Evolutionary conservation across 2,329 filamentous ascomycete species (phyloP), one percentile per base, ranked within the genome.

Genomic region (Boeremia lycopersici): DNA sequence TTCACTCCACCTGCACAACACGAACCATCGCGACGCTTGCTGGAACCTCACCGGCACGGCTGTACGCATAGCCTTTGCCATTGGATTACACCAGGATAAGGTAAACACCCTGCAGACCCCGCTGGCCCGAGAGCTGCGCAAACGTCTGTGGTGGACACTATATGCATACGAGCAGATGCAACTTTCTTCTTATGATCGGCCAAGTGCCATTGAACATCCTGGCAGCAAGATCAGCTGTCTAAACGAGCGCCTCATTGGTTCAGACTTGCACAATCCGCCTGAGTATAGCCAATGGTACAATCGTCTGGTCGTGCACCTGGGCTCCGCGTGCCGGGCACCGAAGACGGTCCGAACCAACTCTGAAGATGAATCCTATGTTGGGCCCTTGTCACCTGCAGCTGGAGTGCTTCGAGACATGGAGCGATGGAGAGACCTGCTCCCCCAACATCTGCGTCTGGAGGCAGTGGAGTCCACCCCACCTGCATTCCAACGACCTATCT

Each of bases 131-230:
- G 81, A 83, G 57, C 64, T 82, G 53, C 77, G 79, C 4, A 81
- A 77, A 58, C 73, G 81, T 0, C 55, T 84, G 11, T 85, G 82
- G 82, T 84, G 81, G 81, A 68, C 70, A 0, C 61, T 85, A 1
- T 84, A 78, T 61, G 69, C 73, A 1, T 64, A 83, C 13, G 83
- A 85, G 45, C 74, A 74, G 53, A 74, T 78, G 69, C 74, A 78
- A 56, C 76, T 77, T 13, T 76, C 76, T 17, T 75, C 77, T 19
- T 75, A 77, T 56, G 75, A 79, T 64, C 74, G 77, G 1, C 77
- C 77, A 0, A 78, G 77, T 53, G 75, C 77, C 13, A 77, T 79
- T 28, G 74, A 77, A 43, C 70, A 76, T 34, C 61, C 71, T 0
- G 64, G 68, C 9, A 69, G 67, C 48, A 70, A 66, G 35, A 71